Conservation (phyloP, 495 filamentous ascomycete species). For the Letharia columbiana region DNA sequence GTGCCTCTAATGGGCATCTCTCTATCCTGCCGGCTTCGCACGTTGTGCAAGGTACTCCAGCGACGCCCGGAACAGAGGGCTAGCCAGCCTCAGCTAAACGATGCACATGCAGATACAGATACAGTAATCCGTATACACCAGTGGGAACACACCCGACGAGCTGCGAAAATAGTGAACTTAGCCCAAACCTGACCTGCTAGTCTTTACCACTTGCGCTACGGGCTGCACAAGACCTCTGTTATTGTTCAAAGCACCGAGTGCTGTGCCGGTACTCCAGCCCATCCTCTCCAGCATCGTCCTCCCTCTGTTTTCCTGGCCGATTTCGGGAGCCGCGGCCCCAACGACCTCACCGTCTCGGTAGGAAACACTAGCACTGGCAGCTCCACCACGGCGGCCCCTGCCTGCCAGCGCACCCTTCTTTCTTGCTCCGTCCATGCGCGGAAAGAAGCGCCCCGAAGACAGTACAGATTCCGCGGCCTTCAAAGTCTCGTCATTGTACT, state of each 20-base stretch:
- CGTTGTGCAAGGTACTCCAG: no score
- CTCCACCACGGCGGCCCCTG: conserved; percentile 31
- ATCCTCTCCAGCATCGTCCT: conserved; percentile 91
- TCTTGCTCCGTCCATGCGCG: conserved; percentile 28
- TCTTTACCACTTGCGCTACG: conserved; percentile 81
- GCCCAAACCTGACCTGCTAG: conserved; percentile 73
- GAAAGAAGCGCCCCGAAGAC: conserved; percentile 38
- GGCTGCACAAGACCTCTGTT: conserved; percentile 86
- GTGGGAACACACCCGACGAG: background rate
- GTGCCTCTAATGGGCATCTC: background rate
- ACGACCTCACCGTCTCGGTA: conserved; percentile 87
- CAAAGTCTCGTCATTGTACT: conserved; percentile 41
- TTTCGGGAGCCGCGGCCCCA: conserved; percentile 72
- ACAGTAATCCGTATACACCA: conserved; percentile 7
- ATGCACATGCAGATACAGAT: background rate
- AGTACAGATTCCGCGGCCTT: conserved; percentile 35
- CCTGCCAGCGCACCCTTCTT: conserved; percentile 10
- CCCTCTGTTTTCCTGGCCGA: conserved; percentile 76
- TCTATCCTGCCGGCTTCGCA: background rate
- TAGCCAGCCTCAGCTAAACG: background rate
- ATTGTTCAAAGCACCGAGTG: conserved; percentile 62
- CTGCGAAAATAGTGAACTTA: conserved; percentile 33
- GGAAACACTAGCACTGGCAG: conserved; percentile 39
- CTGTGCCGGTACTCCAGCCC: conserved; percentile 88
- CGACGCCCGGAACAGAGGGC: background rate